Evolutionary conservation across 345 rosid species (phyloP), one percentile per base, ranked within the genome.

Genomic region (Bruguiera gymnorhiza): DNA sequence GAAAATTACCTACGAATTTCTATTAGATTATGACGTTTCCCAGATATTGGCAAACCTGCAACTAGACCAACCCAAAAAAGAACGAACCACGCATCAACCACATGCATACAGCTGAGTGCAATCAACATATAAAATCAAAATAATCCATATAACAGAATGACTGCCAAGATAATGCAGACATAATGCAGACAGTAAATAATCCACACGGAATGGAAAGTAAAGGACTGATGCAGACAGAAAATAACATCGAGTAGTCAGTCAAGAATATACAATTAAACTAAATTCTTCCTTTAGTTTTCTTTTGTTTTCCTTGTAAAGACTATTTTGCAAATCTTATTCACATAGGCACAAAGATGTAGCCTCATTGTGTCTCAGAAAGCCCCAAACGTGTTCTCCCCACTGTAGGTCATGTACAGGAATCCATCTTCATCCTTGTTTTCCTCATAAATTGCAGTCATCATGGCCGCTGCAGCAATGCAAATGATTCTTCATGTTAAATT

Each of bases 371-470:
- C 72, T 87, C 78, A 76, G 51, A 70, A 39, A 59, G 56, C 63
- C 57, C 99, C 99, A 58, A 95, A 94, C 27, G 97, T 94, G 87
- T 89, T 94, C 84, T 94, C 98, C 6, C 98, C 95, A 3, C 98
- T 94, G 90, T 91, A 94, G 43, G 92, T 89, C 98, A 91, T 94
- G 85, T 94, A 94, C 60, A 94, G 91, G 81, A 94, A 94, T 34
- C 98, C 96, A 75, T 94, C 98, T 81, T 89, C 97, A 62, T 94
- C 98, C 81, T 88, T 91, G 84, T 91, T 89, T 78, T 94, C 98
- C 71, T 91, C 97, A 20, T 88, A 93, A 52, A 93, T 88, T n/a
- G 98, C 89, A 62, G 97, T 87, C 97, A 95, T 88, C 97, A 90
- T 78, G 10, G 99, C 92, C 67, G 97, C 97, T 95, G 83, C 51